Evolutionary conservation across 2,329 filamentous ascomycete species (phyloP).

Genomic region (Davidsoniella australis): DNA sequence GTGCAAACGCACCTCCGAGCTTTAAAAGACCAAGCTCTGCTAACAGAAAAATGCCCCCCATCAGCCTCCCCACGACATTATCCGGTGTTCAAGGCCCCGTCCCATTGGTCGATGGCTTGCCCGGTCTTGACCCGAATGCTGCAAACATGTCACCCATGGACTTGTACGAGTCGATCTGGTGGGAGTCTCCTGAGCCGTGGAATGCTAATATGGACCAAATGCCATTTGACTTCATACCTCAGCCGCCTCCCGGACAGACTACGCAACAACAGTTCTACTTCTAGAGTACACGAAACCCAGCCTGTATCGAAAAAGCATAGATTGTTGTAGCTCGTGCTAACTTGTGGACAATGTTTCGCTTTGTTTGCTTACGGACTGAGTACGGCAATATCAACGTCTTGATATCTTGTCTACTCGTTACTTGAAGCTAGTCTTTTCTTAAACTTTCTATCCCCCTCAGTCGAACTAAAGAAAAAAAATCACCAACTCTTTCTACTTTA

Average conservation of each 20-base stretch:
- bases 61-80: slow-evolving; percentile 10
- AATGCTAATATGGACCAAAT: slow-evolving; percentile 37
- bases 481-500: neutral
- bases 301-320: no score
- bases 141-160: slow-evolving; percentile 51
- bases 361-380: no score
- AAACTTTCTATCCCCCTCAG: no score
- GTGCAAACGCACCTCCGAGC: neutral
- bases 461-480: no score
- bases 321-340: no score
- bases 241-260: slow-evolving; percentile 40
- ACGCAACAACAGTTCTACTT: slow-evolving; percentile 42
- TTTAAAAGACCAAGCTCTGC: neutral
- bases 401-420: no score
- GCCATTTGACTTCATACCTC: slow-evolving; percentile 44
- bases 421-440: no score
- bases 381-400: no score
- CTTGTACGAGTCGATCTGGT: slow-evolving; percentile 51
- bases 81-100: slow-evolving; percentile 14
- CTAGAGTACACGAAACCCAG: slow-evolving; percentile 16
- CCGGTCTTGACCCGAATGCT: slow-evolving; percentile 31
- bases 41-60: slow-evolving; percentile 6
- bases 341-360: no score
- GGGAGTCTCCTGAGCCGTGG: slow-evolving; percentile 44
- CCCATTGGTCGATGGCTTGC: slow-evolving; percentile 26